phyloP scores from a whole-genome alignment of 129 eudicot species.

The Dittrichia graveolens region DNA sequence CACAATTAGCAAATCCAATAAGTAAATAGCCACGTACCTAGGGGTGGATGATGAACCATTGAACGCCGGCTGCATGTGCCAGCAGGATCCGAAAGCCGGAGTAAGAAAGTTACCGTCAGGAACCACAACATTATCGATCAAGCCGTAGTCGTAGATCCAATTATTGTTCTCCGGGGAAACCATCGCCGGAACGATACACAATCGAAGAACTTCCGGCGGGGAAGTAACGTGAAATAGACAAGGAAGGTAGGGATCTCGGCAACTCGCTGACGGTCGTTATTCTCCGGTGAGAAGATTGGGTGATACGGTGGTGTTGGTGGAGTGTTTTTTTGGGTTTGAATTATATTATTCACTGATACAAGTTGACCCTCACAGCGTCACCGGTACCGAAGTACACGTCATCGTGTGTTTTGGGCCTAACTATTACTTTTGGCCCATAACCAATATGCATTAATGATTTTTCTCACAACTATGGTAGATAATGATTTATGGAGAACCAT shows the following conservation, averaged over 20 bases:
- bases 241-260: neutral
- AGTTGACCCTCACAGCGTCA: neutral
- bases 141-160: conserved; percentile 59
- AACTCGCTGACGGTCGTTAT: conserved; percentile 23
- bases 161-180: conserved; percentile 66
- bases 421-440: too few relatives aligned
- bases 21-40: conserved; percentile 37
- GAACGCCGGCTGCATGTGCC: conserved; percentile 47
- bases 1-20: conserved; percentile 24
- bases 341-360: neutral
- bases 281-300: conserved; percentile 33
- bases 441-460: too few relatives aligned
- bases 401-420: too few relatives aligned
- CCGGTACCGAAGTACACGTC: neutral
- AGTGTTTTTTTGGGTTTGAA: neutral
- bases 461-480: too few relatives aligned
- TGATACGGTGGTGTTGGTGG: conserved; percentile 12
- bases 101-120: conserved; percentile 41
- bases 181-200: conserved; percentile 39
- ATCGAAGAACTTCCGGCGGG: neutral
- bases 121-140: conserved; percentile 51
- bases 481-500: too few relatives aligned
- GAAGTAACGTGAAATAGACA: neutral
- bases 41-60: conserved; percentile 40
- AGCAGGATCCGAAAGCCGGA: conserved; percentile 45